phyloP scores from a whole-genome alignment of 495 filamentous ascomycete genomes.

The Hypoxylon crocopeplum region DNA sequence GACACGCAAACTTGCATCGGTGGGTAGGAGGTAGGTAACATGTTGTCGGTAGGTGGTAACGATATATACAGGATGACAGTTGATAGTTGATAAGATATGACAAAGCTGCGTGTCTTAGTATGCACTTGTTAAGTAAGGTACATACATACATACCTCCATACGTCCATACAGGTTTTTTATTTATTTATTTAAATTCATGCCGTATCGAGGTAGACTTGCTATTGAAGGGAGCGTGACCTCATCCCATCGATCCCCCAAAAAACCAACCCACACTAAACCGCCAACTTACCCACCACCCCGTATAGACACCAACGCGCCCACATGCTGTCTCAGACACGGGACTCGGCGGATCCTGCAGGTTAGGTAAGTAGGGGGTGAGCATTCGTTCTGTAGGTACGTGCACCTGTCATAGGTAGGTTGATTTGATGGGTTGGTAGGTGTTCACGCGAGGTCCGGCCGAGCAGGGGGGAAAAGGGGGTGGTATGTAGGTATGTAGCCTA shows the following conservation, averaged over 20 bases:
- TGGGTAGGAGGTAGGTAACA: slow-evolving; percentile 16
- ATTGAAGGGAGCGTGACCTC: slow-evolving; percentile 27
- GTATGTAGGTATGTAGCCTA: slow-evolving; percentile 1
- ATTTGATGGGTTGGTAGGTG: slow-evolving; percentile 13
- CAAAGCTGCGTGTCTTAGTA: slow-evolving; percentile 13
- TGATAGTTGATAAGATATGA: slow-evolving; percentile 29
- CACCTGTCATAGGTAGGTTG: slow-evolving; percentile 3
- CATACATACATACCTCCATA: neutral
- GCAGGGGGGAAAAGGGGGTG: slow-evolving; percentile 13
- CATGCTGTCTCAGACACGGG: slow-evolving; percentile 37
- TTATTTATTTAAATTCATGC: too few species aligned
- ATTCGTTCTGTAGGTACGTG: neutral
- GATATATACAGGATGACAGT: slow-evolving; percentile 1
- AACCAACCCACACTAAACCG: neutral
- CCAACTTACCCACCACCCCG: neutral
- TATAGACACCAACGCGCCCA: slow-evolving; percentile 21
- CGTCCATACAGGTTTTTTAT: too few species aligned
- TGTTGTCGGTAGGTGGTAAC: slow-evolving; percentile 12
- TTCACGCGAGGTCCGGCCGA: slow-evolving; percentile 37
- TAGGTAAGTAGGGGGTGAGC: slow-evolving; percentile 10
- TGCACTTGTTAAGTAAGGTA: neutral
- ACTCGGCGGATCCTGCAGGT: slow-evolving; percentile 28
- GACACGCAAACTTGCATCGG: slow-evolving; percentile 32
- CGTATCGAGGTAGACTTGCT: too few species aligned
- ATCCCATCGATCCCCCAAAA: neutral